Percentiles rank a stretch among this genome's conserved stretches.
phyloP scores from a whole-genome alignment of 139 green algal species.

The Coelastrella sp. region DNA sequence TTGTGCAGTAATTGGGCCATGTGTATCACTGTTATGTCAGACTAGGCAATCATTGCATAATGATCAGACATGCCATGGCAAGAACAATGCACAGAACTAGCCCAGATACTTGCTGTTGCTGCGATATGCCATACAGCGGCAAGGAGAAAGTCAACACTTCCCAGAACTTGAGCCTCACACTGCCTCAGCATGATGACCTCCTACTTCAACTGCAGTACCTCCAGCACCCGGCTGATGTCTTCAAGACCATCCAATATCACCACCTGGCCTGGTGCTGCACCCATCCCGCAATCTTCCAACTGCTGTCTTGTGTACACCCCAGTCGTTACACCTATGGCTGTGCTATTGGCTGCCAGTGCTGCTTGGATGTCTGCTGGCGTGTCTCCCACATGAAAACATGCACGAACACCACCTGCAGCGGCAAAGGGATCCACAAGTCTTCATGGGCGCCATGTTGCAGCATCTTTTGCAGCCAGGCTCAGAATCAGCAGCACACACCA shows the following conservation, averaged over 20 bases:
- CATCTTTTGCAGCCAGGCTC: too few species aligned
- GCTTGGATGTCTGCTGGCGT: slow-evolving; percentile 87
- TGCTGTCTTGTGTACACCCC: slow-evolving; percentile 78
- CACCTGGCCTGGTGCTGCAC: slow-evolving; percentile 23
- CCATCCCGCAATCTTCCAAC: slow-evolving; percentile 47
- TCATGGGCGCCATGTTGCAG: not conserved
- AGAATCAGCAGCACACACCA: not conserved
- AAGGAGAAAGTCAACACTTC: too few species aligned
- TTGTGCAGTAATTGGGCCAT: too few species aligned
- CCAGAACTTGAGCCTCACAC: too few species aligned
- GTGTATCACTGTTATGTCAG: too few species aligned
- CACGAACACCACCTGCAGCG: slow-evolving; percentile 15
- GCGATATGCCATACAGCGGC: too few species aligned
- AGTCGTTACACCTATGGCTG: slow-evolving; percentile 80
- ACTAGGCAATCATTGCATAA: too few species aligned
- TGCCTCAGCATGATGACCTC: too few species aligned
- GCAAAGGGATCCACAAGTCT: not conserved
- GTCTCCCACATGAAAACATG: slow-evolving; percentile 26
- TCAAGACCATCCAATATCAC: slow-evolving; percentile 52
- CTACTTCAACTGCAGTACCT: slow-evolving; percentile 12
- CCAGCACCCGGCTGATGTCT: slow-evolving; percentile 36
- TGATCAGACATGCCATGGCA: too few species aligned
- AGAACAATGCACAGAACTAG: too few species aligned
- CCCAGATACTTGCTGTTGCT: too few species aligned
- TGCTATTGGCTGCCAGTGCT: slow-evolving; percentile 69